Evolutionary conservation across 2,329 filamentous ascomycete genomes (phyloP), one percentile per base, ranked within the genome.

Genomic region (Fonsecaea multimorphosa): DNA sequence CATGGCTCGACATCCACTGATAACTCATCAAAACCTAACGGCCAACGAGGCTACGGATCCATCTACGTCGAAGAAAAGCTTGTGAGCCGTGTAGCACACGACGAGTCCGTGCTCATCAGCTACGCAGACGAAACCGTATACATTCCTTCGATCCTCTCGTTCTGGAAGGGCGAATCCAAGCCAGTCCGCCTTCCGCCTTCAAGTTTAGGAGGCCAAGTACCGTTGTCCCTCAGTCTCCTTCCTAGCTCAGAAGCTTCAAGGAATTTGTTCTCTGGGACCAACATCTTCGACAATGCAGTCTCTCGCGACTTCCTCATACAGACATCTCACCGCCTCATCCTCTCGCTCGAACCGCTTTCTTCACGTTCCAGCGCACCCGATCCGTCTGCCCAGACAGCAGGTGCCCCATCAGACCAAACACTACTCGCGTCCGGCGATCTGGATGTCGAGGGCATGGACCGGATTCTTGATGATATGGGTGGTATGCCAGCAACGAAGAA

Each of bases 401-500:
- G 55, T 27, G 34, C 38, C 24, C 46, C 61, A 19, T 51, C 63
- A 38, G 80, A 82, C 55, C 79, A 82, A 67, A 67, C 76, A 32
- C 77, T 78, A 71, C 75, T 82, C 12, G 76, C 71, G 52, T 74
- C 74, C 53, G 80, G 80, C 51, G 78, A 81, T 60, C 75, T 83
- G 16, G 80, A 81, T 64, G 75, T 83, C 16, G 77, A 81, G 49
- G 81, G 80, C 54, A 82, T 83, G 80, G 80, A 80, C 63, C 76
- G 80, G 22, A 72, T 83, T 3, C 71, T 83, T 40, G 79, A 75
- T 31, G 76, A 76, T 46, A 83, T 83, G 79, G 64, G 64, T 16
- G 59, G 46, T 38, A 31, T 24, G 5, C 12, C 22, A 40, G 54
- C 44, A 16, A 36, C 57, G 11, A 65, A 58, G 46, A 63, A 58